Conservation (phyloP, 352 stramenopile genomes). For the Chrysophaeum taylorii region DNA sequence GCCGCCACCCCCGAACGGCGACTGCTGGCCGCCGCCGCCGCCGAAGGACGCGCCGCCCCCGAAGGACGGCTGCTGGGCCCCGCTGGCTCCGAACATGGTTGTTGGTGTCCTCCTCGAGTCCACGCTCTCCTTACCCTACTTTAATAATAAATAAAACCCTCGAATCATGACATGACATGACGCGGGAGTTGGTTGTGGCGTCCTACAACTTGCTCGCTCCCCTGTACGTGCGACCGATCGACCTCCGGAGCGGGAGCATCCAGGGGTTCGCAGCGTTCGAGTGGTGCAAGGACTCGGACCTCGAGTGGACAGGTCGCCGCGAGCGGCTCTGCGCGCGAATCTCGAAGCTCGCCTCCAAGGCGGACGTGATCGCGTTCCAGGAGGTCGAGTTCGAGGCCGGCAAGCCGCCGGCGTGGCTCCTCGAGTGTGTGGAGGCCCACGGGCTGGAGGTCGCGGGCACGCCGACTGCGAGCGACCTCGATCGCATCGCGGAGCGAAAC, state of each 20-base stretch:
- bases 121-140: no score
- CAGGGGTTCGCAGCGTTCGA: background rate
- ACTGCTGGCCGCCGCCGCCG: no score
- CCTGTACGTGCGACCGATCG: background rate
- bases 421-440: no score
- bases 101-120: no score
- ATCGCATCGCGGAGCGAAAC: background rate
- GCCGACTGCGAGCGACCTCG: background rate
- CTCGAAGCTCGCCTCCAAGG: background rate
- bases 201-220: slow-evolving; percentile 7
- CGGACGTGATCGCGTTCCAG: slow-evolving; percentile 2
- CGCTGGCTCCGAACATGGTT: no score
- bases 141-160: no score
- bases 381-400: slow-evolving; percentile 11
- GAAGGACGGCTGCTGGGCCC: no score
- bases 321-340: background rate
- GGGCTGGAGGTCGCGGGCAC: no score
- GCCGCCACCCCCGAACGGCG: no score
- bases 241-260: background rate
- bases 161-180: no score
- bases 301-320: background rate
- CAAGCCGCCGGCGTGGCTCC: background rate
- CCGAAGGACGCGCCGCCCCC: no score
- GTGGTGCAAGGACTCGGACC: background rate
- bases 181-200: background rate